Evolutionary conservation across 768 basidiomycete species (phyloP).

Genomic region (Collybia nuda): DNA sequence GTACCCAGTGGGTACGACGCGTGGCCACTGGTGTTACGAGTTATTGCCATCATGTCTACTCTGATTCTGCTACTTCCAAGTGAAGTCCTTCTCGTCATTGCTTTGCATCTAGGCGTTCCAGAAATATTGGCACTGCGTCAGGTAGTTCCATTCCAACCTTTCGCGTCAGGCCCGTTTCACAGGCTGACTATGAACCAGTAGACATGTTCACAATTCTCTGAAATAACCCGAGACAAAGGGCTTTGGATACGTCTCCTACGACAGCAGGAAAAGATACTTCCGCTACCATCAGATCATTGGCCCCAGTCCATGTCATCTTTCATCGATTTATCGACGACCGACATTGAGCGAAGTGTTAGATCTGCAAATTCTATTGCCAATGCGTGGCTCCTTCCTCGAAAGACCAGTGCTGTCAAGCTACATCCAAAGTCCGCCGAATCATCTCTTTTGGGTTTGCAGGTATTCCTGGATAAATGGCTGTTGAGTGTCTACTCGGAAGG

Average conservation of each 20-base stretch:
- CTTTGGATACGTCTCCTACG: background rate
- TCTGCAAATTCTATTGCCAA: slow-evolving; percentile 7
- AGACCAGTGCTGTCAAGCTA: slow-evolving; percentile 1
- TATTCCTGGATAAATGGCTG: slow-evolving; percentile 49
- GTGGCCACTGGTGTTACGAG: too few relatives aligned
- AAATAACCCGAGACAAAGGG: background rate
- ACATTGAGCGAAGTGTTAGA: slow-evolving; percentile 6
- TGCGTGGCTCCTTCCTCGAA: slow-evolving; percentile 12
- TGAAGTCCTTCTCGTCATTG: slow-evolving; percentile 6
- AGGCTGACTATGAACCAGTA: background rate
- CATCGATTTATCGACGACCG: background rate
- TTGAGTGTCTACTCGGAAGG: slow-evolving; percentile 43
- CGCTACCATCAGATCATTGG: background rate
- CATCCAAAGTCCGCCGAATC: background rate
- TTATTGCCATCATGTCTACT: too few relatives aligned
- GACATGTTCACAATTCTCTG: background rate
- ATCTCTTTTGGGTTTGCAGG: slow-evolving; percentile 32
- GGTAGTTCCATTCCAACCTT: background rate
- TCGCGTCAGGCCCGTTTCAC: background rate
- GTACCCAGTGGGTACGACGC: too few relatives aligned
- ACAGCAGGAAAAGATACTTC: background rate
- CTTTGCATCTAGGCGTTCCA: slow-evolving; percentile 5
- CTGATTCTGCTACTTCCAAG: slow-evolving; percentile 9
- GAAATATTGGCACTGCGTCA: slow-evolving; percentile 4
- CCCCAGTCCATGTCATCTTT: background rate